phyloP scores from a whole-genome alignment of 257 asterid genomes.

The Lantana camara region DNA sequence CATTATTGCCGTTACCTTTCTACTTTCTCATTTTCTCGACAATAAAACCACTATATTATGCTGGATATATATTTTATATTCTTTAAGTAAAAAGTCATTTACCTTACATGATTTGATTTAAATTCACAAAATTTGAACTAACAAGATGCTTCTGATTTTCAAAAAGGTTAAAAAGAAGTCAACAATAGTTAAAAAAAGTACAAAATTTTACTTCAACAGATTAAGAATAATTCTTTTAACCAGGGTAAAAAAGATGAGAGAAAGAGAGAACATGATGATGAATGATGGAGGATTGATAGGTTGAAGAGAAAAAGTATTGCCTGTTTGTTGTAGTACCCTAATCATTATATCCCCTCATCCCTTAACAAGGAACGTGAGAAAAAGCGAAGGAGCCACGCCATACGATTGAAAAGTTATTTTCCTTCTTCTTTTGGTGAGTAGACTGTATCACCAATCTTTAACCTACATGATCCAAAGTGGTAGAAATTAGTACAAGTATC shows the following conservation, averaged over 20 bases:
- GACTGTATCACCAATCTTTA: constrained; percentile 34
- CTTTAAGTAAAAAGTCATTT: too few relatives aligned
- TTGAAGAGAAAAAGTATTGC: constrained; percentile 17
- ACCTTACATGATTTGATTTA: too few relatives aligned
- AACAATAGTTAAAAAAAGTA: constrained; percentile 10
- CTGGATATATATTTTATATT: too few relatives aligned
- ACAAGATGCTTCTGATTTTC: neutral
- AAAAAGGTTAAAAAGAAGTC: neutral
- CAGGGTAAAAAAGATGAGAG: constrained; percentile 7
- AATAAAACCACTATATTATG: neutral
- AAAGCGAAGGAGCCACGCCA: too few relatives aligned
- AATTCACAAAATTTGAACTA: too few relatives aligned
- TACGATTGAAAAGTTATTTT: neutral
- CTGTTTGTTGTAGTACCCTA: constrained; percentile 31
- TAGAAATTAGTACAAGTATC: too few relatives aligned
- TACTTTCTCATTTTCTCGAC: constrained; percentile 9
- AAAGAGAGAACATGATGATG: too few relatives aligned
- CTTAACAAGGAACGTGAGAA: constrained; percentile 28
- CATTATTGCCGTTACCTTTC: constrained; percentile 16
- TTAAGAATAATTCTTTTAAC: constrained; percentile 11
- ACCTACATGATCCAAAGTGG: constrained; percentile 34
- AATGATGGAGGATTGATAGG: constrained; percentile 1
- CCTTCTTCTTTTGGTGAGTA: constrained; percentile 45
- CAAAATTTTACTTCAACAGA: constrained; percentile 9
- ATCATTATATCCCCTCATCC: constrained; percentile 37